Conservation (phyloP, 345 rosid species). For the Gynandropsis gynandra region DNA sequence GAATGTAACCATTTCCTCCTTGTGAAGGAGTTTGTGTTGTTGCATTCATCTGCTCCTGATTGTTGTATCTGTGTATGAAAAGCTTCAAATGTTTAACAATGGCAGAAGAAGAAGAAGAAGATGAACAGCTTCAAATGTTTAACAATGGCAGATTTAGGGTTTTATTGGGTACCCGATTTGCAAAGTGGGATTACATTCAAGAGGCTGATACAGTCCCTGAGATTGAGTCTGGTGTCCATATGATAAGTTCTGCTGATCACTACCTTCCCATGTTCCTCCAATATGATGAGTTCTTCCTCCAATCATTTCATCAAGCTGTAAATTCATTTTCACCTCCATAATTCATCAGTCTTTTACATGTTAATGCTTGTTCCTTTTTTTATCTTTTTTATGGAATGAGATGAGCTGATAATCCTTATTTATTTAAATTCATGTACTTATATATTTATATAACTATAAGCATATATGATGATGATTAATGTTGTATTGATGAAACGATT, state of each 20-base stretch:
- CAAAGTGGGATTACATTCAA: conserved; percentile 90
- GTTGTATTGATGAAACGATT: too few species aligned
- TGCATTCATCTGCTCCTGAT: conserved; percentile 48
- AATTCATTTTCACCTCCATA: conserved; percentile 3
- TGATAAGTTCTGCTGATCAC: conserved; percentile 47
- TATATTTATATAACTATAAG: too few species aligned
- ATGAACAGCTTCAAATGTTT: background rate
- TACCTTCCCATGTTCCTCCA: conserved; percentile 64
- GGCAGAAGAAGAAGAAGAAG: conserved; percentile 3
- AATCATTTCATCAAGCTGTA: conserved; percentile 69
- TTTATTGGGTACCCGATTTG: conserved; percentile 68
- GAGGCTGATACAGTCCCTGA: conserved; percentile 64
- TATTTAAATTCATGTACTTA: background rate
- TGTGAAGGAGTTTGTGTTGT: conserved; percentile 47
- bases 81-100: background rate
- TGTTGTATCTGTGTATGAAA: conserved; percentile 43
- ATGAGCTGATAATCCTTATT: too few species aligned
- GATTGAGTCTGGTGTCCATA: conserved; percentile 63
- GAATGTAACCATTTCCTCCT: conserved; percentile 72
- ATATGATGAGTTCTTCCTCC: conserved; percentile 47
- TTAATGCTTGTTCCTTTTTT: too few species aligned
- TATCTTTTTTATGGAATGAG: too few species aligned
- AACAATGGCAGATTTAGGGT: background rate
- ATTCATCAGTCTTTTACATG: conserved; percentile 13
- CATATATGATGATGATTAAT: too few species aligned